phyloP scores from a whole-genome alignment of 345 rosid genomes.

The Zanthoxylum bungeanum region DNA sequence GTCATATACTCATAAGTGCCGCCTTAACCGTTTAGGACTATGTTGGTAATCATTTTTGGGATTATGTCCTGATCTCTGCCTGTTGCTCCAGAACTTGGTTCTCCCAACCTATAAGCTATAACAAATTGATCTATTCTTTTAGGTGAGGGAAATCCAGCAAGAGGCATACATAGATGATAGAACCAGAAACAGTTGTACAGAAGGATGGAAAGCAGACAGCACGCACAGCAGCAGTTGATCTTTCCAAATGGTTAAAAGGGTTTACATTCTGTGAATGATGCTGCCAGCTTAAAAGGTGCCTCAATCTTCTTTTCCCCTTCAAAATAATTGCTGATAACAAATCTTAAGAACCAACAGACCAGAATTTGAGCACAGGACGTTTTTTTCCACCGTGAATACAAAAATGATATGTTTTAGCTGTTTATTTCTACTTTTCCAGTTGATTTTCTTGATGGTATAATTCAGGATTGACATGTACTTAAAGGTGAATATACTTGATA shows the following conservation, averaged over 20 bases:
- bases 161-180: constrained; percentile 52
- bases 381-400: background rate
- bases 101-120: too few relatives aligned
- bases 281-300: constrained; percentile 71
- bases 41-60: too few relatives aligned
- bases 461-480: background rate
- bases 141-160: constrained; percentile 88
- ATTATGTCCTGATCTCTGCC: too few relatives aligned
- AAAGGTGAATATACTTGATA: constrained; percentile 7
- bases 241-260: constrained; percentile 85
- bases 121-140: too few relatives aligned
- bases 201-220: constrained; percentile 63
- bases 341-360: background rate
- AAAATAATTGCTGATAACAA: background rate
- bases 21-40: too few relatives aligned
- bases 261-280: constrained; percentile 59
- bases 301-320: background rate
- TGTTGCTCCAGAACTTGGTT: too few relatives aligned
- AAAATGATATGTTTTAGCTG: background rate
- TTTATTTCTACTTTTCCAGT: background rate
- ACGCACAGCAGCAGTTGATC: constrained; percentile 79
- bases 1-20: too few relatives aligned
- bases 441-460: background rate
- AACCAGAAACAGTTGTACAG: constrained; percentile 44
- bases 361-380: background rate